Conservation (phyloP, 768 basidiomycete genomes). For the Leucosporidium creatinivorum region DNA sequence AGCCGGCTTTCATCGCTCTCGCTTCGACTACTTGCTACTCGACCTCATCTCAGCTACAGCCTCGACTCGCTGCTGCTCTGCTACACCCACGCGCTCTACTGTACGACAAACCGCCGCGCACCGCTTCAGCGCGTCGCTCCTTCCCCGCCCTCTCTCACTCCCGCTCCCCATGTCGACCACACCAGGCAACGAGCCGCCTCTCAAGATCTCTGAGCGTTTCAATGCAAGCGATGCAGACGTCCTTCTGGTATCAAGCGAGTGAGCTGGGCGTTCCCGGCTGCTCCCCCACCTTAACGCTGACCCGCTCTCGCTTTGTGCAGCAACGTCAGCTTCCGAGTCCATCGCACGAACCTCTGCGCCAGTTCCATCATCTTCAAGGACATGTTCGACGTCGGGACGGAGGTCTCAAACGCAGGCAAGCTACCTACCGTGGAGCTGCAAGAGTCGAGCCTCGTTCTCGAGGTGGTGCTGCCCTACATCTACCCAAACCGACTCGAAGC, state of each 20-base stretch:
- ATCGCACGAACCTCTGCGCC: neutral
- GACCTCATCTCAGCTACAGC: no score
- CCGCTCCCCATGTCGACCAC: neutral
- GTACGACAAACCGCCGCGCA: no score
- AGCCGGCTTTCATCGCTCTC: no score
- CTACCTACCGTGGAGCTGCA: neutral
- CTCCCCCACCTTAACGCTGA: neutral
- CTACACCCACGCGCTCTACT: no score
- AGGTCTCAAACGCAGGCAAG: no score
- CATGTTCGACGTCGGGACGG: neutral
- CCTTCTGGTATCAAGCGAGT: no score
- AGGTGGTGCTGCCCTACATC: neutral
- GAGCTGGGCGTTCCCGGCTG: neutral
- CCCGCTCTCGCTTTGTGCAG: neutral
- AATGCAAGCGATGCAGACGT: no score
- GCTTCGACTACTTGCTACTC: no score
- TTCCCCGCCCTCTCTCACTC: no score
- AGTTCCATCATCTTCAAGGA: neutral
- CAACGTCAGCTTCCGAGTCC: neutral
- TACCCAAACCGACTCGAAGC: neutral
- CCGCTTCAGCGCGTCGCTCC: no score
- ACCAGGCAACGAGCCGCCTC: slow-evolving; percentile 6
- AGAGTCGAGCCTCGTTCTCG: neutral
- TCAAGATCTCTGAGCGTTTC: no score
- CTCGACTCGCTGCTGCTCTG: no score